Percentiles rank a stretch among this genome's conserved stretches.
These are phyloP conservation scores for Macrolepiota dolichaula DNA, from an alignment of 768 basidiomycete species.

Conservation along the genomic window DNA sequence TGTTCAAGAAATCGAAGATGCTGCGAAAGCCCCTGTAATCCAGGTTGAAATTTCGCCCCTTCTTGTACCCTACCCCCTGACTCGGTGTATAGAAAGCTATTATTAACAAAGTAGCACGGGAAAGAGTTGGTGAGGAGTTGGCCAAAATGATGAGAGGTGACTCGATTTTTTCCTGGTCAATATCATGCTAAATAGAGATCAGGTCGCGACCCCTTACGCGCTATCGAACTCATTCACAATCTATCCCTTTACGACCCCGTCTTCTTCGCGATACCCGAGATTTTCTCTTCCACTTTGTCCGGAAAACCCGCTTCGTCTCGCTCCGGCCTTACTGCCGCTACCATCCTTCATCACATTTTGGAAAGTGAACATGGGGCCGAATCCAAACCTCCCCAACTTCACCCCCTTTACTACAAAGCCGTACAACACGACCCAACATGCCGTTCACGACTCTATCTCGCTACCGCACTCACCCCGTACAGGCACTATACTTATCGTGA, in stretches of 20 bases:
- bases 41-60: slow-evolving; percentile 45
- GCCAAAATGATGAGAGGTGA: slow-evolving; percentile 91
- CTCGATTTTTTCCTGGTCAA: not conserved
- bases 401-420: slow-evolving; percentile 43
- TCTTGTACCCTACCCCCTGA: slow-evolving; percentile 12
- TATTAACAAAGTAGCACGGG: slow-evolving; percentile 79
- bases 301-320: slow-evolving; percentile 32
- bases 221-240: slow-evolving; percentile 72
- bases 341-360: slow-evolving; percentile 54
- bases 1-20: slow-evolving; percentile 60
- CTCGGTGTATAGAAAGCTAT: slow-evolving; percentile 53
- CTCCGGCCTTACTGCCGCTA: slow-evolving; percentile 50
- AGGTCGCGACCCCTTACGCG: slow-evolving; percentile 74
- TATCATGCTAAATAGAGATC: not conserved
- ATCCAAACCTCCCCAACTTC: slow-evolving; percentile 37
- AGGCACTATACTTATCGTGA: slow-evolving; percentile 53
- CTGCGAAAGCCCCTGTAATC: slow-evolving; percentile 58
- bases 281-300: slow-evolving; percentile 43
- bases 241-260: slow-evolving; percentile 69
- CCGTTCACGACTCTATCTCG: slow-evolving; percentile 70
- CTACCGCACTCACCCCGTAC: slow-evolving; percentile 74
- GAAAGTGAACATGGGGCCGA: slow-evolving; percentile 14
- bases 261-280: slow-evolving; percentile 52
- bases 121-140: slow-evolving; percentile 89
- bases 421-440: slow-evolving; percentile 35